phyloP scores from a whole-genome alignment of 441 rosid species.

The Omphalea diandra region DNA sequence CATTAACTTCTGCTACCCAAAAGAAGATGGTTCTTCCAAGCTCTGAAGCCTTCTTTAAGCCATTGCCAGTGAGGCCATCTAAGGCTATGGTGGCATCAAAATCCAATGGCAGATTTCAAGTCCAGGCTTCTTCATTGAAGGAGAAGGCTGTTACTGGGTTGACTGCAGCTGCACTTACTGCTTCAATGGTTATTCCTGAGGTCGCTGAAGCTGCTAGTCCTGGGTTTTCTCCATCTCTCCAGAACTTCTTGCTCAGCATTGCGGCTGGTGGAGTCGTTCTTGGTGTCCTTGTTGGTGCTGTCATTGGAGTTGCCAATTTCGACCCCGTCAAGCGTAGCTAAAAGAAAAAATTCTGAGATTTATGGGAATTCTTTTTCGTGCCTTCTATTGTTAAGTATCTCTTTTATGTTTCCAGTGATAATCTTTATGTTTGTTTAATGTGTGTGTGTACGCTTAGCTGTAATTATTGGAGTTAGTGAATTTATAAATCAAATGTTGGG shows the following conservation, averaged over 20 bases:
- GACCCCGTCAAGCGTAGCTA: constrained; percentile 85
- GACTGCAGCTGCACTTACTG: constrained; percentile 68
- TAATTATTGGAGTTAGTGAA: constrained; percentile 20
- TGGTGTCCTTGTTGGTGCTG: constrained; percentile 55
- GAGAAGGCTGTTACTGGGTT: constrained; percentile 64
- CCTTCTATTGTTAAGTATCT: constrained; percentile 21
- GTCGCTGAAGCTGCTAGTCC: constrained; percentile 72
- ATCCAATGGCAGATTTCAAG: constrained; percentile 39
- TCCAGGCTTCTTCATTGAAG: constrained; percentile 68
- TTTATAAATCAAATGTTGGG: no score
- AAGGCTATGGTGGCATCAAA: constrained; percentile 29
- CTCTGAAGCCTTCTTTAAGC: constrained; percentile 49
- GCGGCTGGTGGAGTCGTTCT: constrained; percentile 76
- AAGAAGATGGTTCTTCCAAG: constrained; percentile 29
- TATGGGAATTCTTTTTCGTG: constrained; percentile 24
- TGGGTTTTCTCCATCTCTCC: constrained; percentile 67
- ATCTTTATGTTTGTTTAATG: constrained; percentile 7
- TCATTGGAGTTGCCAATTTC: constrained; percentile 76
- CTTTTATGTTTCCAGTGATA: constrained; percentile 29
- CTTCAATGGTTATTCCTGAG: constrained; percentile 75
- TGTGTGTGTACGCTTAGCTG: background rate
- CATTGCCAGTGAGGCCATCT: constrained; percentile 45
- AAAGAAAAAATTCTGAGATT: constrained; percentile 14
- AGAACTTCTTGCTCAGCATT: constrained; percentile 89
- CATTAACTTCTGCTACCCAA: constrained; percentile 40